Evolutionary conservation across 164 flowering plant species (phyloP), one percentile per base, ranked within the genome.

Genomic region (Paratinospora sagittata): DNA sequence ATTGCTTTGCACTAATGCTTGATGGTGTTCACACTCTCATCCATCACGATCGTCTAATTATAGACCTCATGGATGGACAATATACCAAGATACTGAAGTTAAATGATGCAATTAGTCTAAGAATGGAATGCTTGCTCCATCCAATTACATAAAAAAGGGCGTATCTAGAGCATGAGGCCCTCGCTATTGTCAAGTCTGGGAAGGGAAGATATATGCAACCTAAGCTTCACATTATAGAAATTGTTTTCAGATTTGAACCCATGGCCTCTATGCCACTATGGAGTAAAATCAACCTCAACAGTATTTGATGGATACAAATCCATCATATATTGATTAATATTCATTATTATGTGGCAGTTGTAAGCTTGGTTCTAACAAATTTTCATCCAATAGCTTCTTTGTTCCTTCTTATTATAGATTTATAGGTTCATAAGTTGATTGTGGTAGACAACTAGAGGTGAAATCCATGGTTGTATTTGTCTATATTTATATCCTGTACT

Each of bases 1-100:
- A 17, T 1, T 12, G 2, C 3, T 10, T 14, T 49, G 2, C 16
- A 14, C 57, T 14, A 4, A 49, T 10, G 57, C 14, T 19, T 49
- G n/a, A 49, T 14, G 57, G 3, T 13, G n/a, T n/a, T 0, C 57
- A 49, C 57, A 2, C 19, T 12, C 57, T 49, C 57, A 13, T 49
- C 19, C 57, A 13, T 49, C 21, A 0, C 16, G 57, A 27, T 69
- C 23, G 17, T 55, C 33, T 62, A 10, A 62, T 62, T 33, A 34
- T 39, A 37, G 17, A 69, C 45, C 43, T 69, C 27, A 33, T 69
- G 71, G 27, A 69, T 69, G 45, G 9, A 52, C 63, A 14, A 8
- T 23, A 30, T 17, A 8, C 24, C 27, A 55, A 55, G 43, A 52
- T 52, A 33, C 63, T 69, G 21, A 21, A 3, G 27, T 55, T 61